phyloP scores from a whole-genome alignment of 306 rosid species.

The Crataegus laevigata region DNA sequence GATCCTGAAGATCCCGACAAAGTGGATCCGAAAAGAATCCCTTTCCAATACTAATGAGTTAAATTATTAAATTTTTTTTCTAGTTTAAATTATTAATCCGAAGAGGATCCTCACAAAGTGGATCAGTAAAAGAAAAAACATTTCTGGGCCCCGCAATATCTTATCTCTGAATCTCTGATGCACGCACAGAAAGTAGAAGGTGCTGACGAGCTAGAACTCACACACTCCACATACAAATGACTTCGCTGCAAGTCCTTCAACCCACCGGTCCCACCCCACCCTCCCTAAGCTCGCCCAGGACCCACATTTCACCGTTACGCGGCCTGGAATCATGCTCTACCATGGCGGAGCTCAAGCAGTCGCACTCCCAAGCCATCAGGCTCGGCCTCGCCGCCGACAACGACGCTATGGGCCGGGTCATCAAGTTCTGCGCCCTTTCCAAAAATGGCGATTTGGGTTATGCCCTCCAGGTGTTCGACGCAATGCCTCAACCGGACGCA shows the following conservation, averaged over 20 bases:
- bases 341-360: constrained; percentile 53
- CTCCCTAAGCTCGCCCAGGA: background rate
- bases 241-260: constrained; percentile 16
- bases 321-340: constrained; percentile 25
- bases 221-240: background rate
- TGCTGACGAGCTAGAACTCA: background rate
- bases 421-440: constrained; percentile 48
- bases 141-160: background rate
- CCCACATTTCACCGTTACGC: constrained; percentile 6
- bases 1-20: fast-evolving
- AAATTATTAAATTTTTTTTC: no score
- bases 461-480: constrained; percentile 39
- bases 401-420: constrained; percentile 42
- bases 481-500: constrained; percentile 43
- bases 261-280: background rate
- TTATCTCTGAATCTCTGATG: background rate
- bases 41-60: no score
- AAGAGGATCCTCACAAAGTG: no score
- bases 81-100: no score
- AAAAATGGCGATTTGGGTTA: constrained; percentile 31
- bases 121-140: background rate
- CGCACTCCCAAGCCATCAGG: constrained; percentile 44
- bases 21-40: no score
- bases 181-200: background rate
- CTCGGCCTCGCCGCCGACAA: constrained; percentile 47